Evolutionary conservation across 1,284 basidiomycete species (phyloP).

Genomic region (Cutaneotrichosporon sp.): DNA sequence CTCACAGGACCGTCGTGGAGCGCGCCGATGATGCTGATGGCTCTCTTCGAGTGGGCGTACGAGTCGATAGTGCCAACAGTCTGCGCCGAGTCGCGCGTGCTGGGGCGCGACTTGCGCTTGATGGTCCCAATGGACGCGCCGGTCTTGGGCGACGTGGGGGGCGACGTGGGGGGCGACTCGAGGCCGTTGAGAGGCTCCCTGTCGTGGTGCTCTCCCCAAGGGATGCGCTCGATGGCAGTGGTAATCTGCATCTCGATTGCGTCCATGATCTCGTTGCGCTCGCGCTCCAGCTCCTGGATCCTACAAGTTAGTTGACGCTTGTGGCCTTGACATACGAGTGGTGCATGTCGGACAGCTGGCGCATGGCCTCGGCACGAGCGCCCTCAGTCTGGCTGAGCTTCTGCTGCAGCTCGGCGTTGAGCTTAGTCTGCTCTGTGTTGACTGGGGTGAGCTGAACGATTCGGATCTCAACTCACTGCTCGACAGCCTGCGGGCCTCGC

Average conservation of each 20-base stretch:
- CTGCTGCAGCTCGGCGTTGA: constrained; percentile 42
- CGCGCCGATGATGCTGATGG: constrained; percentile 30
- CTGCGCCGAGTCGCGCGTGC: constrained; percentile 29
- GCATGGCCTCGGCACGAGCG: constrained; percentile 49
- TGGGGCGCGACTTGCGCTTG: constrained; percentile 21
- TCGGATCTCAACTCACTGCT: constrained; percentile 33
- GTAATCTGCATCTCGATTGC: constrained; percentile 49
- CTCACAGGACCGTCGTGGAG: constrained; percentile 22
- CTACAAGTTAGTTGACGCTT: constrained; percentile 21
- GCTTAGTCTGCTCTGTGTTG: constrained; percentile 38
- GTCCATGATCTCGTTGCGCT: constrained; percentile 51
- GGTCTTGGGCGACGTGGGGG: constrained; percentile 9
- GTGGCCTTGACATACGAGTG: constrained; percentile 32
- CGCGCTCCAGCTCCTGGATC: constrained; percentile 51
- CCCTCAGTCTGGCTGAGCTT: constrained; percentile 47
- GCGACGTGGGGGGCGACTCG: no score
- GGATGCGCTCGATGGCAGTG: constrained; percentile 35
- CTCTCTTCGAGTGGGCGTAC: constrained; percentile 4
- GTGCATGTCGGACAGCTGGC: constrained; percentile 53
- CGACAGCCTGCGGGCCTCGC: constrained; percentile 52
- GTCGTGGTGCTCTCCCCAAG: constrained; percentile 13
- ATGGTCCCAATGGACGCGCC: neutral
- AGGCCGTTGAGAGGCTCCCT: constrained; percentile 8
- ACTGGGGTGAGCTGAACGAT: constrained; percentile 22
- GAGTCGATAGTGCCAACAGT: constrained; percentile 28